Conservation (phyloP, 371 early-diverging fungal genomes). For the Enterospora canceri region DNA sequence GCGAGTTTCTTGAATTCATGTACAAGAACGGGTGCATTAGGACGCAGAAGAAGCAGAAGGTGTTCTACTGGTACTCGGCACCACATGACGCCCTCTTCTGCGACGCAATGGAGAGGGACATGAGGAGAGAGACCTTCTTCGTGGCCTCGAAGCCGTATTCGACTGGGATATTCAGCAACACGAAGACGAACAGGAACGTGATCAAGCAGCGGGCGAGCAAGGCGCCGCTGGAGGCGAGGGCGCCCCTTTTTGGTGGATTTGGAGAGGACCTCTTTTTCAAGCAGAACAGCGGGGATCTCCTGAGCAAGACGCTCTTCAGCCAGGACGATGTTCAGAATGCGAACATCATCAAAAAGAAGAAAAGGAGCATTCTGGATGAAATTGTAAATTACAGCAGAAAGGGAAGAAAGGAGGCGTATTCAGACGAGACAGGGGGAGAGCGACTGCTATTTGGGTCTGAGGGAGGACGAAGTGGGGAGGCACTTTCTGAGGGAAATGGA, state of each 20-base stretch:
- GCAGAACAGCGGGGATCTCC: neutral
- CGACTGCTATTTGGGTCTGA: too few relatives aligned
- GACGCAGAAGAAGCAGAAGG: constrained; percentile 94
- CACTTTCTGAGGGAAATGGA: neutral
- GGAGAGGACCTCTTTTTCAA: neutral
- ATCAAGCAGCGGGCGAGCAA: neutral
- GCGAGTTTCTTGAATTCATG: constrained; percentile 82
- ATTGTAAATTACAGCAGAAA: neutral
- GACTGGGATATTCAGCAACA: neutral
- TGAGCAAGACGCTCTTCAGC: neutral
- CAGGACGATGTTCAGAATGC: neutral
- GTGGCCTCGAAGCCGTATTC: constrained; percentile 48
- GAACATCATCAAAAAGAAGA: neutral
- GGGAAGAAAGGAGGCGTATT: neutral
- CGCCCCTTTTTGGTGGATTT: neutral
- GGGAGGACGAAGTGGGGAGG: neutral
- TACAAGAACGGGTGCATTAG: constrained; percentile 92
- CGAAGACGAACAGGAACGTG: constrained; percentile 1
- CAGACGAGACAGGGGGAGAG: too few relatives aligned
- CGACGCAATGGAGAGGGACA: constrained; percentile 91
- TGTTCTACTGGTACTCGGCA: constrained; percentile 93
- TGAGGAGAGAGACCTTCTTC: constrained; percentile 69
- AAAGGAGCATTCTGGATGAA: neutral
- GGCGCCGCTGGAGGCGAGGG: neutral
- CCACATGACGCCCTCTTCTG: constrained; percentile 84